These are phyloP conservation scores for Proliferodiscus dingleyae DNA, from an alignment of 2,329 filamentous ascomycete genomes.

Conservation along the genomic window DNA sequence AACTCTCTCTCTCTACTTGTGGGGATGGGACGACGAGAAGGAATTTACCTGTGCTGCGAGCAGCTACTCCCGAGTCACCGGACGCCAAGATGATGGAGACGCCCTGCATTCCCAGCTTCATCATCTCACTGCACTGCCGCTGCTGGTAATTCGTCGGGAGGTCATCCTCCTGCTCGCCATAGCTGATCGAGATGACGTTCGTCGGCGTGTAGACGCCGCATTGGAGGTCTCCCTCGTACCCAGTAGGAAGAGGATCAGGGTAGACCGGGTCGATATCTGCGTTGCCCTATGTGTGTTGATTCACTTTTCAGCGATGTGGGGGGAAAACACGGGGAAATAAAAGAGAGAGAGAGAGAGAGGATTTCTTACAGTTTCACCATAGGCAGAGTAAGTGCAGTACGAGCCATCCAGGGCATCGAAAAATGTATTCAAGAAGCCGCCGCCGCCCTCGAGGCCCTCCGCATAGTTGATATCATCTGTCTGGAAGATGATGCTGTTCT, in stretches of 20 bases:
- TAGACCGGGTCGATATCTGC: conserved; percentile 14
- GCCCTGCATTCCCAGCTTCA: conserved; percentile 59
- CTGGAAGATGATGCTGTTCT: conserved; percentile 41
- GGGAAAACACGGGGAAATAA: no score
- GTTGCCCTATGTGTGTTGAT: no score
- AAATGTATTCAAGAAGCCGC: conserved; percentile 43
- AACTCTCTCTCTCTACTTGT: no score
- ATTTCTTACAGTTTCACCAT: no score
- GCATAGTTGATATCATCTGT: conserved; percentile 38
- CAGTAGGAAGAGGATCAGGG: conserved; percentile 4
- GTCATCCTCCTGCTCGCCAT: conserved; percentile 61
- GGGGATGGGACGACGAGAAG: no score
- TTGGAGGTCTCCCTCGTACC: conserved; percentile 15
- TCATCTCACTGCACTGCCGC: conserved; percentile 58
- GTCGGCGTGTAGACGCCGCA: conserved; percentile 37
- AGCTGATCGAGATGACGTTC: conserved; percentile 52
- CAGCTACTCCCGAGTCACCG: conserved; percentile 46
- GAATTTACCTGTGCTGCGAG: no score
- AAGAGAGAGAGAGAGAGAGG: no score
- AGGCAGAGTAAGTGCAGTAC: no score
- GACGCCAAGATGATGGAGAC: conserved; percentile 57
- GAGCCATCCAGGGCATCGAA: conserved; percentile 44
- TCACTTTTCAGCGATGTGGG: no score
- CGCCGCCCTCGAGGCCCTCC: conserved; percentile 34
- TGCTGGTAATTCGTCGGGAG: conserved; percentile 55